These are phyloP conservation scores for Pythium utonaiense DNA, from an alignment of 352 stramenopile genomes.

Conservation along the genomic window DNA sequence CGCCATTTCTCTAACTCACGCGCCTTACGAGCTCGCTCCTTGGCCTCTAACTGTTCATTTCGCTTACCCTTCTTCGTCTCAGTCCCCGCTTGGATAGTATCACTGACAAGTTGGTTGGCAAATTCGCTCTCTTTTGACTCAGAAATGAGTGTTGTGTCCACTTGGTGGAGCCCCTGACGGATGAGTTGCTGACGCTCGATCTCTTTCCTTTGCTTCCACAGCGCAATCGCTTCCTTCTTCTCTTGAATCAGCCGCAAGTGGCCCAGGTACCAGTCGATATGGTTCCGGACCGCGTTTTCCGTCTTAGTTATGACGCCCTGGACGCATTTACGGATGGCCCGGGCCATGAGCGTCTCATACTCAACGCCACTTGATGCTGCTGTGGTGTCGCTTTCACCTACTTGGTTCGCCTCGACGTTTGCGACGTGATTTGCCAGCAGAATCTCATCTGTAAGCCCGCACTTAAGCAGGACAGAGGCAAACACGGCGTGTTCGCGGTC, in stretches of 20 bases:
- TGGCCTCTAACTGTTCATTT: slow-evolving; percentile 12
- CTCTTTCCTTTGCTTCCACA: slow-evolving; percentile 59
- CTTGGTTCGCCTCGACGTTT: slow-evolving; percentile 14
- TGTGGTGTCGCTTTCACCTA: no score
- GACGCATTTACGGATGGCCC: slow-evolving; percentile 51
- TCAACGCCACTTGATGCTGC: slow-evolving; percentile 27
- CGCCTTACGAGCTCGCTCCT: slow-evolving; percentile 27
- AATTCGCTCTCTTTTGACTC: background rate
- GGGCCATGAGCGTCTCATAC: slow-evolving; percentile 42
- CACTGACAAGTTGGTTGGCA: background rate
- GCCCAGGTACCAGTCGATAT: slow-evolving; percentile 67
- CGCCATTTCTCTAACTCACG: slow-evolving; percentile 39
- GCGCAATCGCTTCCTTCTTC: slow-evolving; percentile 54
- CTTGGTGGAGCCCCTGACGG: slow-evolving; percentile 34
- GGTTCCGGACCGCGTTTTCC: slow-evolving; percentile 45
- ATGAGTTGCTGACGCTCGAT: slow-evolving; percentile 38
- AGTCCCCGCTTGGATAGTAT: background rate
- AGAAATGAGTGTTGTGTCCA: background rate
- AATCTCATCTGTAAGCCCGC: slow-evolving; percentile 39
- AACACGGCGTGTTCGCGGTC: slow-evolving; percentile 50
- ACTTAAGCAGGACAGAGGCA: slow-evolving; percentile 36
- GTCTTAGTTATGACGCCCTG: slow-evolving; percentile 51
- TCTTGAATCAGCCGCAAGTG: slow-evolving; percentile 50
- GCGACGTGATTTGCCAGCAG: slow-evolving; percentile 30
- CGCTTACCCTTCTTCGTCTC: slow-evolving; percentile 6